These are phyloP conservation scores for Agaricus sinodeliciosus DNA, from an alignment of 768 basidiomycete species.

Conservation along the genomic window DNA sequence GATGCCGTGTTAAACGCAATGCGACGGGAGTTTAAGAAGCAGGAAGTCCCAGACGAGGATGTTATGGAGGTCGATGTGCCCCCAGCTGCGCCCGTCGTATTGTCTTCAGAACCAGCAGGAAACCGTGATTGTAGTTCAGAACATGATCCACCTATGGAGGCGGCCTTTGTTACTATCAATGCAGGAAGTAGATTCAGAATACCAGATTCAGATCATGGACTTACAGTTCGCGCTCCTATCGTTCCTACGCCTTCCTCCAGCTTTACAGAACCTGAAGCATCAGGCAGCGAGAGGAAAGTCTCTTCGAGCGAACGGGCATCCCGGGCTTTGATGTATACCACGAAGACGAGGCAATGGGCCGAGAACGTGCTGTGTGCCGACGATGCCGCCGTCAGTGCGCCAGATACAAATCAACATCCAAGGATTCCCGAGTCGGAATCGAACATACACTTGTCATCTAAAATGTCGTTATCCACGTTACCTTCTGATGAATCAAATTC, in stretches of 20 bases:
- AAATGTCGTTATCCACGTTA: not conserved
- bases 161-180: not conserved
- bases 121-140: not conserved
- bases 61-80: slow-evolving; percentile 26
- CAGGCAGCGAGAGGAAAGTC: slow-evolving; percentile 11
- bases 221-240: slow-evolving; percentile 25
- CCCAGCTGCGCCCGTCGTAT: not conserved
- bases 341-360: slow-evolving; percentile 27
- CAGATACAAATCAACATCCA: not conserved
- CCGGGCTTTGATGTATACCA: slow-evolving; percentile 4
- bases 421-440: not conserved
- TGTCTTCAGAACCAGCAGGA: slow-evolving; percentile 4
- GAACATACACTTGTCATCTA: not conserved
- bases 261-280: slow-evolving; percentile 6
- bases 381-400: slow-evolving; percentile 9
- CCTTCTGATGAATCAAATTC: slow-evolving; percentile 18
- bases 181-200: slow-evolving; percentile 1
- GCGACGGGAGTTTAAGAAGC: slow-evolving; percentile 41
- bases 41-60: slow-evolving; percentile 13
- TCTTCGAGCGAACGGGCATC: not conserved
- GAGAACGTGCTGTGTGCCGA: slow-evolving; percentile 20
- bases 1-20: slow-evolving; percentile 81
- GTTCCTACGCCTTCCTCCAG: slow-evolving; percentile 12
- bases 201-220: slow-evolving; percentile 1
- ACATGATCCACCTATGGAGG: not conserved